phyloP scores from a whole-genome alignment of 768 basidiomycete genomes.

The Pulveroboletus frians region DNA sequence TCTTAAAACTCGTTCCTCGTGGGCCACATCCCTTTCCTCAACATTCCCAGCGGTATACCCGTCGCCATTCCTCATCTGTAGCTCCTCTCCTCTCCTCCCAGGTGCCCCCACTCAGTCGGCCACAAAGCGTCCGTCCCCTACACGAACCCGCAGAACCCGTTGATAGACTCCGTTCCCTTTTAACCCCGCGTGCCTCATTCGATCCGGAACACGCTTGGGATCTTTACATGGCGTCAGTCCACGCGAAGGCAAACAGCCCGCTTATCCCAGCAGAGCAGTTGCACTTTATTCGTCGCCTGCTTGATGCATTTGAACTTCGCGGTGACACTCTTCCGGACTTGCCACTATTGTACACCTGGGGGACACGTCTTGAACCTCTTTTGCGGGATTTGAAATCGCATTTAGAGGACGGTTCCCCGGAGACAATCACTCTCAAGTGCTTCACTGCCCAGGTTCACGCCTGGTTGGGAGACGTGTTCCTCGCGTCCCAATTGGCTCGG shows the following conservation, averaged over 20 bases:
- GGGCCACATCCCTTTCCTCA: constrained; percentile 16
- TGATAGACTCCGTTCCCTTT: constrained; percentile 18
- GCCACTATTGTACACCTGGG: constrained; percentile 32
- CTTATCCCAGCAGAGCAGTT: constrained; percentile 23
- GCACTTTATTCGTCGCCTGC: constrained; percentile 26
- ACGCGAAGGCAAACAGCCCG: constrained; percentile 6
- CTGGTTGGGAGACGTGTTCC: constrained; percentile 33
- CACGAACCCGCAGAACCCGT: constrained; percentile 5
- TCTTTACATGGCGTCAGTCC: constrained; percentile 26
- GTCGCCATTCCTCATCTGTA: constrained; percentile 24
- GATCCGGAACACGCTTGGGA: constrained; percentile 39
- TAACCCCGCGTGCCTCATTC: constrained; percentile 19
- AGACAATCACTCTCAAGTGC: constrained; percentile 23
- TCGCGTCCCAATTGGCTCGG: constrained; percentile 29
- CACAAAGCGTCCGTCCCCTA: not conserved
- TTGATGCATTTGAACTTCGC: constrained; percentile 10
- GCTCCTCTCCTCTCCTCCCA: constrained; percentile 13
- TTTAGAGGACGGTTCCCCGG: constrained; percentile 16
- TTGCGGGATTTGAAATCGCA: constrained; percentile 27
- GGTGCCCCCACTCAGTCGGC: constrained; percentile 5
- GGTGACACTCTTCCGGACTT: constrained; percentile 14
- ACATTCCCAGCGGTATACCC: constrained; percentile 15
- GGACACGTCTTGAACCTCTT: constrained; percentile 32
- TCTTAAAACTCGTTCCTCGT: constrained; percentile 31
- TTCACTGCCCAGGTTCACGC: constrained; percentile 32